These are phyloP conservation scores for Punctularia strigosozonata DNA, from an alignment of 768 basidiomycete genomes.

Conservation along the genomic window DNA sequence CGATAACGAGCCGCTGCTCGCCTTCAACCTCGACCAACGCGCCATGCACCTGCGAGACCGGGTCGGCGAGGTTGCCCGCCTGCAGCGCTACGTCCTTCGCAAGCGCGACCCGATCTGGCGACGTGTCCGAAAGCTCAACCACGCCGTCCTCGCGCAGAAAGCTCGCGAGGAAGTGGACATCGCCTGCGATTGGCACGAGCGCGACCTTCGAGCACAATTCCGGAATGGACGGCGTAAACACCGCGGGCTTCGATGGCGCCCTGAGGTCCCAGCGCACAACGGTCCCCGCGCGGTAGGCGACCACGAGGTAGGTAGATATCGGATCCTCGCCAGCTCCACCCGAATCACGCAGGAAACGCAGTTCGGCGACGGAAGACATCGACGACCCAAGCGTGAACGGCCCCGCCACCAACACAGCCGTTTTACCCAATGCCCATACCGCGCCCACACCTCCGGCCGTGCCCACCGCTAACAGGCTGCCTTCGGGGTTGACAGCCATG, in stretches of 20 bases:
- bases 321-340: slow-evolving; percentile 8
- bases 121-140: slow-evolving; percentile 47
- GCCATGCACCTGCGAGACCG: slow-evolving; percentile 39
- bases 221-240: slow-evolving; percentile 31
- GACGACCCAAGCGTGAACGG: slow-evolving; percentile 28
- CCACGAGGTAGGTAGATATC: slow-evolving; percentile 13
- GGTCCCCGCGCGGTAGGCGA: slow-evolving; percentile 44
- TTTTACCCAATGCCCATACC: slow-evolving; percentile 44
- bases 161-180: slow-evolving; percentile 38
- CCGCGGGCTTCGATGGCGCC: slow-evolving; percentile 15
- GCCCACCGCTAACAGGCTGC: slow-evolving; percentile 58
- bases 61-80: slow-evolving; percentile 47
- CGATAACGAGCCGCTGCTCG: slow-evolving; percentile 39
- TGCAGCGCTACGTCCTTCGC: slow-evolving; percentile 36
- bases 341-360: slow-evolving; percentile 31
- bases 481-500: slow-evolving; percentile 50
- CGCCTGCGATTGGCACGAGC: slow-evolving; percentile 35
- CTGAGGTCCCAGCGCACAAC: slow-evolving; percentile 42
- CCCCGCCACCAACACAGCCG: slow-evolving; percentile 23
- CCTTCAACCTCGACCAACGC: slow-evolving; percentile 42
- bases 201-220: slow-evolving; percentile 34
- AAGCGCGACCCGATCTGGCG: slow-evolving; percentile 29
- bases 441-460: slow-evolving; percentile 55
- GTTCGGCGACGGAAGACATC: slow-evolving; percentile 36
- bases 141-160: slow-evolving; percentile 58